These are phyloP conservation scores for Tylopilus sp. DNA, from an alignment of 1,284 basidiomycete genomes.

Conservation along the genomic window DNA sequence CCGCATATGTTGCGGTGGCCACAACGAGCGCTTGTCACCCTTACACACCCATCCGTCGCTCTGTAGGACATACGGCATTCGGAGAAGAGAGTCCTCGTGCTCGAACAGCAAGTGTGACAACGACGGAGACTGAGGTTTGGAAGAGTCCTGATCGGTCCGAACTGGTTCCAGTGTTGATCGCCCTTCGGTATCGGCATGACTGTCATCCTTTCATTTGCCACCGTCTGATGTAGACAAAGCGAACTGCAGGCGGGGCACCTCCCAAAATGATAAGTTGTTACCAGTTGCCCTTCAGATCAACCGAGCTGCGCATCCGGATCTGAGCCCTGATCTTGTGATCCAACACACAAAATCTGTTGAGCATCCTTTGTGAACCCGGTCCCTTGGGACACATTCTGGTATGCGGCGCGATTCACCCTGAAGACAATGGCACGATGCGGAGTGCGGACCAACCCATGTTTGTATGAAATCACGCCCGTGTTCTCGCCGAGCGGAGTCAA, in stretches of 20 bases:
- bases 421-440: conserved; percentile 5
- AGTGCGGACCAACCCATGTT: conserved; percentile 14
- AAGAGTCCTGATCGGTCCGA: background rate
- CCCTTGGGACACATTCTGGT: conserved; percentile 12
- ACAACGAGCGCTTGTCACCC: conserved; percentile 17
- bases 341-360: background rate
- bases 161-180: background rate
- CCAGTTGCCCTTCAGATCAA: conserved; percentile 15
- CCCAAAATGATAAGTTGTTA: conserved; percentile 15
- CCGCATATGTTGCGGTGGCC: conserved; percentile 24
- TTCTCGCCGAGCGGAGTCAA: conserved; percentile 10
- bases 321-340: conserved; percentile 4
- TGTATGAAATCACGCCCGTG: conserved; percentile 10
- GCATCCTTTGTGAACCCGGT: background rate
- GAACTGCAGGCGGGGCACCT: conserved; percentile 4
- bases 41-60: conserved; percentile 24
- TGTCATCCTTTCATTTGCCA: background rate
- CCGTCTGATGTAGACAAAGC: background rate
- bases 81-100: conserved; percentile 12
- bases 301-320: background rate
- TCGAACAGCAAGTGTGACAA: conserved; percentile 13
- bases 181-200: background rate
- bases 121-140: background rate
- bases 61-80: conserved; percentile 14
- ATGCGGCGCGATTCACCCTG: conserved; percentile 10